These are phyloP conservation scores for Fusarium sp. DNA, from an alignment of 2,329 filamentous ascomycete species.

Conservation along the genomic window DNA sequence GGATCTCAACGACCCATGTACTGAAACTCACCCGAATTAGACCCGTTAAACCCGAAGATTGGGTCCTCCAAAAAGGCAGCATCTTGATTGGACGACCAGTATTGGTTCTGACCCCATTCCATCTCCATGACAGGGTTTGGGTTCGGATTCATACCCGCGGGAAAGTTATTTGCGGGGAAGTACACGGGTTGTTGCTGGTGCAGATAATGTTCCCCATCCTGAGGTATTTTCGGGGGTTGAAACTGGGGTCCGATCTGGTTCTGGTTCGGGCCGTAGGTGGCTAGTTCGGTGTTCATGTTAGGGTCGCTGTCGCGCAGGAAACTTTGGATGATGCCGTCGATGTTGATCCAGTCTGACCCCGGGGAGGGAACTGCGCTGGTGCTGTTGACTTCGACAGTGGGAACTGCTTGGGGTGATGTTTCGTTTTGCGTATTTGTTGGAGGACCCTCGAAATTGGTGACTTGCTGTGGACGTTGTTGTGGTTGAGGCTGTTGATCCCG, in stretches of 20 bases:
- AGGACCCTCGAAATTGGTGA: neutral
- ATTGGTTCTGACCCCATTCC: conserved; percentile 23
- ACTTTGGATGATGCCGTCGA: conserved; percentile 54
- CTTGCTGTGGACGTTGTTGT: neutral
- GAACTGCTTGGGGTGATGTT: neutral
- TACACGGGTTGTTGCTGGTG: conserved; percentile 18
- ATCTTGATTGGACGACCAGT: conserved; percentile 23
- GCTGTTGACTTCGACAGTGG: neutral
- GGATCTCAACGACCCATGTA: conserved; percentile 19
- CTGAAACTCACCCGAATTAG: conserved; percentile 46
- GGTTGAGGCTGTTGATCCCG: conserved; percentile 16
- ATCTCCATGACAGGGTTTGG: conserved; percentile 4
- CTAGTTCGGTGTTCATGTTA: conserved; percentile 3
- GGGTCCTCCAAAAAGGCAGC: conserved; percentile 45
- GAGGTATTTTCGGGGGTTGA: conserved; percentile 15
- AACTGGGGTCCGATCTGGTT: neutral
- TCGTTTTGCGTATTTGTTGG: neutral
- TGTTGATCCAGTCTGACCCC: conserved; percentile 48
- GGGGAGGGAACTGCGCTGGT: conserved; percentile 15
- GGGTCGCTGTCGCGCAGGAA: conserved; percentile 46
- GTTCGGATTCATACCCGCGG: conserved; percentile 3
- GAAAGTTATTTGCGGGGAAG: conserved; percentile 17
- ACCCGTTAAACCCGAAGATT: conserved; percentile 50
- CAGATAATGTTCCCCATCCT: conserved; percentile 21
- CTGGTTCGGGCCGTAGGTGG: neutral